Base-by-base conservation (phyloP, 768 basidiomycete species). In the Cystoderma amianthinum region DNA sequence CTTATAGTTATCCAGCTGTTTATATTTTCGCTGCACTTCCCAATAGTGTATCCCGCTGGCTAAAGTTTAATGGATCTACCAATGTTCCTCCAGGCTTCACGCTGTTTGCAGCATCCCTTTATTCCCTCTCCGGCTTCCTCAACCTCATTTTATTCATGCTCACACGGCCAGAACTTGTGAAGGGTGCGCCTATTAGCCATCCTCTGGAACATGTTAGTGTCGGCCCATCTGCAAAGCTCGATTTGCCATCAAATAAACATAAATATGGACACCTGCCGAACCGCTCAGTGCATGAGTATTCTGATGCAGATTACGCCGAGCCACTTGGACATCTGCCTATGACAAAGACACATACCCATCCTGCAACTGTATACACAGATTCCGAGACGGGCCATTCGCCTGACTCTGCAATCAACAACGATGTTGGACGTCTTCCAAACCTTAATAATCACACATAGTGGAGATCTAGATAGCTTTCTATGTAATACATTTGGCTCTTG, bases 121-220 rank as follows among this genome's bases (percentile, higher is more conserved):
- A 67, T 47, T 56, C 68, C 1, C 58, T 63, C 19, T 74, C 69
- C 1, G 74, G 74, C 3, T 42, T 72, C 19, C 57, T 73, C 47
- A 72, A 76, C 47, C 60, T 67, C 20, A 43, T 68, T 25, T 58
- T 76, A 11, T 63, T 58, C 44, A 53, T 57, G 44, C 18, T 54
- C n/a, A 62, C 59, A 16, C 52, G 60, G 2, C 55, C 53, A 7
- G 45, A 51, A 15, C 41, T 57, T 3, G 53, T 57, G 3, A 39
- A 53, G 25, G 56, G 58, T 16, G 35, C 17, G 10, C 35, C 10
- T 18, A 18, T 11, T 36, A 11, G 23, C 7, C 7, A 11, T 22
- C 28, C 28, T 9, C 28, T 9, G 28, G 28, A 30, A 9, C 21
- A 19, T 38, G 17, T 18, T 21, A 5, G 22, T 19, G 9, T 9